phyloP scores from a whole-genome alignment of 106 monocot genomes.

The Dioscorea alata region DNA sequence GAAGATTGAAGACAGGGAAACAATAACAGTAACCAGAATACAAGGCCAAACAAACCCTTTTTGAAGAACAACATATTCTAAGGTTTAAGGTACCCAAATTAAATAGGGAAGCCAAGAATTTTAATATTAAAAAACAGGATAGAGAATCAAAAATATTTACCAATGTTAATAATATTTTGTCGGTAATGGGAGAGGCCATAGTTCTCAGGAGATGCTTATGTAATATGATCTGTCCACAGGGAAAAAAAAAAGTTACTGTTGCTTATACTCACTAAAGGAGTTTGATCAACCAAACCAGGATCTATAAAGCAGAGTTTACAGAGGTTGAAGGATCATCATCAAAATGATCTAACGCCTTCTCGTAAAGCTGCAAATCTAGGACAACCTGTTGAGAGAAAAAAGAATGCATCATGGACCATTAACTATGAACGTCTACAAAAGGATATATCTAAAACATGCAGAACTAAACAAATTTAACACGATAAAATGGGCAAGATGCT shows the following conservation, averaged over 20 bases:
- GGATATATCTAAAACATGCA: no score
- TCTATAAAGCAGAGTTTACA: constrained; percentile 28
- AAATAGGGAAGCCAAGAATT: no score
- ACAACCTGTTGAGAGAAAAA: constrained; percentile 39
- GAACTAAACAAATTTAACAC: no score
- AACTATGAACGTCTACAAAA: no score
- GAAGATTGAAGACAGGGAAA: no score
- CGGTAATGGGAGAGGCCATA: constrained; percentile 57
- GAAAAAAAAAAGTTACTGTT: background rate
- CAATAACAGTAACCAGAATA: no score
- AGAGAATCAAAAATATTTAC: constrained; percentile 22
- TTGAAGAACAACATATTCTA: no score
- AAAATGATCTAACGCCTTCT: constrained; percentile 74
- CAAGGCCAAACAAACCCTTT: no score
- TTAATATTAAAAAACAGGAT: background rate
- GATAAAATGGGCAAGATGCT: background rate
- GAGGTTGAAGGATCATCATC: constrained; percentile 82
- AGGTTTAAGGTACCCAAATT: no score
- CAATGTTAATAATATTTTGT: constrained; percentile 60
- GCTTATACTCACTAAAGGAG: background rate
- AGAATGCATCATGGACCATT: no score
- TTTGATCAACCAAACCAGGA: background rate
- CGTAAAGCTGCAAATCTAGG: constrained; percentile 88
- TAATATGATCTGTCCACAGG: constrained; percentile 42
- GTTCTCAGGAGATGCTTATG: constrained; percentile 94